phyloP scores from a whole-genome alignment of 495 filamentous ascomycete genomes.

The Astrothelium subdiscretum region DNA sequence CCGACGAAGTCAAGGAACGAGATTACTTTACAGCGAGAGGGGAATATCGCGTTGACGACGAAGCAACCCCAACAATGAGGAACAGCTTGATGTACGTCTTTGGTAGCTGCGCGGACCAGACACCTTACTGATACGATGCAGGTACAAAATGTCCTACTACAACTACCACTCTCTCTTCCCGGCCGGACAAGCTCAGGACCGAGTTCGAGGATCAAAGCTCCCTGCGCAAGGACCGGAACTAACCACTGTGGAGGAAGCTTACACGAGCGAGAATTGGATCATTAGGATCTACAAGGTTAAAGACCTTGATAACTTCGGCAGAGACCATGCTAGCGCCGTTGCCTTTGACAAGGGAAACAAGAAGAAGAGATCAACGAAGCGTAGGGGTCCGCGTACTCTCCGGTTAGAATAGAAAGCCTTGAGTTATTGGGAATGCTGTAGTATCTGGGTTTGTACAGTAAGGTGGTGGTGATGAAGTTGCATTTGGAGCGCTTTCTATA shows the following conservation, averaged over 20 bases:
- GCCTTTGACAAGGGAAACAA: constrained; percentile 90
- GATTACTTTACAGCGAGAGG: constrained; percentile 91
- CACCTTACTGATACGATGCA: constrained; percentile 25
- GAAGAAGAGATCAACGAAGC: constrained; percentile 78
- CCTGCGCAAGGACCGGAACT: constrained; percentile 79
- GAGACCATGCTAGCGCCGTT: constrained; percentile 72
- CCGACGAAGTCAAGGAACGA: constrained; percentile 94
- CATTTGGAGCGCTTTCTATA: neutral
- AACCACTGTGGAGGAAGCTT: constrained; percentile 87
- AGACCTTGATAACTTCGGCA: constrained; percentile 88
- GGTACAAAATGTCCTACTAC: constrained; percentile 99
- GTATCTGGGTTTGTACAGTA: neutral
- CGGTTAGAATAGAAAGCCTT: constrained; percentile 57
- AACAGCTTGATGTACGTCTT: constrained; percentile 89
- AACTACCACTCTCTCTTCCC: constrained; percentile 93
- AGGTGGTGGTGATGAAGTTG: neutral
- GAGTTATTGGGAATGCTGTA: neutral
- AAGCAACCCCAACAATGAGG: constrained; percentile 95
- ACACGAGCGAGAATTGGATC: constrained; percentile 99
- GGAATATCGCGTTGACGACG: constrained; percentile 89
- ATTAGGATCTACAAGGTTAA: constrained; percentile 99
- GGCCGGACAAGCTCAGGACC: constrained; percentile 78
- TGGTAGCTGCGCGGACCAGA: neutral
- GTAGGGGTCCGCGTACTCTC: constrained; percentile 67
- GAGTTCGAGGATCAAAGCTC: constrained; percentile 71